Evolutionary conservation across 106 monocot genomes (phyloP).

Genomic region (Acanthochlamys bracteata): DNA sequence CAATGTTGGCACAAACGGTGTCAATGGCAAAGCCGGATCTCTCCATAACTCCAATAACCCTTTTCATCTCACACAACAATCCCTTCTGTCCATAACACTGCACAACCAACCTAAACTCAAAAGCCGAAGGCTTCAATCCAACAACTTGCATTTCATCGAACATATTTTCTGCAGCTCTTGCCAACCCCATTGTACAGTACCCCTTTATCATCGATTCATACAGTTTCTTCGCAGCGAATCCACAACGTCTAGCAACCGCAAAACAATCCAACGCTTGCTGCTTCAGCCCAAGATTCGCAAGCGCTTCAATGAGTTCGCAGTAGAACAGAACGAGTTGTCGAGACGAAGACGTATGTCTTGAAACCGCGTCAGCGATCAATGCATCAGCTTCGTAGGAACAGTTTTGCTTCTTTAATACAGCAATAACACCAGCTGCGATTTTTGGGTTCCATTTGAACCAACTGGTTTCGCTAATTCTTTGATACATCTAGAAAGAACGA

Average conservation of each 20-base stretch:
- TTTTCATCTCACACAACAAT: constrained; percentile 42
- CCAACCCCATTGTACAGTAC: constrained; percentile 43
- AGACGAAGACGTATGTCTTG: constrained; percentile 13
- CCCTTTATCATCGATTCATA: constrained; percentile 49
- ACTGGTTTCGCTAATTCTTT: constrained; percentile 22
- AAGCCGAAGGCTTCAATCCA: constrained; percentile 48
- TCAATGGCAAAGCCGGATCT: constrained; percentile 33
- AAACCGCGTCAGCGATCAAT: constrained; percentile 37
- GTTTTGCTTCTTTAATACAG: constrained; percentile 43
- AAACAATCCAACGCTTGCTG: constrained; percentile 18
- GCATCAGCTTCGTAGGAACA: constrained; percentile 26
- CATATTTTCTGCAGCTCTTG: constrained; percentile 49
- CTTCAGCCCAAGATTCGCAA: constrained; percentile 26
- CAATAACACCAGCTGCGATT: constrained; percentile 39
- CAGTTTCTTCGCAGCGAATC: constrained; percentile 14
- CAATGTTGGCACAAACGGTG: constrained; percentile 43
- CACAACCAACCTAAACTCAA: constrained; percentile 47
- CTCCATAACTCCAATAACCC: constrained; percentile 40
- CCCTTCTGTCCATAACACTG: constrained; percentile 53
- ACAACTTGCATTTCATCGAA: constrained; percentile 30
- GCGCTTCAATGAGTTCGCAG: constrained; percentile 60
- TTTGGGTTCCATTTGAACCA: constrained; percentile 79
- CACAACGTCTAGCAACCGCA: constrained; percentile 13
- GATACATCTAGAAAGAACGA: constrained; percentile 32
- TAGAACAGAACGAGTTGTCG: constrained; percentile 47